Evolutionary conservation across 1,284 basidiomycete species (phyloP).

Genomic region (Malassezia obtusa): DNA sequence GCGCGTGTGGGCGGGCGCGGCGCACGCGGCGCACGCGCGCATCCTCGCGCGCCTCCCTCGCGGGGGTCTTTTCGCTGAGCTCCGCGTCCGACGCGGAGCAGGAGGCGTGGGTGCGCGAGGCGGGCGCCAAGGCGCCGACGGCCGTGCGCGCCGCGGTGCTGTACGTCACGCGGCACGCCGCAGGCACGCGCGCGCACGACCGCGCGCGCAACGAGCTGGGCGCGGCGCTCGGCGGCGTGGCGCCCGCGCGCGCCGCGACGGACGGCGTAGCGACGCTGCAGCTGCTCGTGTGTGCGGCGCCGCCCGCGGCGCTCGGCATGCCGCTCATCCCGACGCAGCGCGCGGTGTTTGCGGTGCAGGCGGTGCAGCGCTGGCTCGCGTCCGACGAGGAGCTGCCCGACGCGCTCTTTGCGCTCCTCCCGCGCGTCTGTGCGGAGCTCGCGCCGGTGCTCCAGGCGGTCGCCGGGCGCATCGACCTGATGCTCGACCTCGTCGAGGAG

Average conservation of each 20-base stretch:
- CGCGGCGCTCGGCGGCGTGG: slow-evolving; percentile 63
- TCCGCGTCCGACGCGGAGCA: slow-evolving; percentile 25
- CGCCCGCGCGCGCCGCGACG: slow-evolving; percentile 57
- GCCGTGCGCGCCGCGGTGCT: slow-evolving; percentile 3
- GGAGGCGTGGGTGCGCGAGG: slow-evolving; percentile 35
- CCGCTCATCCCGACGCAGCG: slow-evolving; percentile 72
- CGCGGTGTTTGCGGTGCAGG: slow-evolving; percentile 78
- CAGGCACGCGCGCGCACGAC: slow-evolving; percentile 57
- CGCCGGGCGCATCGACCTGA: slow-evolving; percentile 77
- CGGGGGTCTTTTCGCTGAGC: slow-evolving; percentile 34
- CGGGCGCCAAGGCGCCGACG: slow-evolving; percentile 17
- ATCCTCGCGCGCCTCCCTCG: slow-evolving; percentile 34
- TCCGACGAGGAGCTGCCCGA: slow-evolving; percentile 62
- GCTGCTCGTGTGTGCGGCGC: slow-evolving; percentile 66
- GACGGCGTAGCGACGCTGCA: slow-evolving; percentile 64
- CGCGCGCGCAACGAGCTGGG: slow-evolving; percentile 83
- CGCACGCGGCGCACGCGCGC: slow-evolving; percentile 17
- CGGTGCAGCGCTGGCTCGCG: slow-evolving; percentile 71
- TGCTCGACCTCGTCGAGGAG: slow-evolving; percentile 79
- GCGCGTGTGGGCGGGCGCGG: not conserved
- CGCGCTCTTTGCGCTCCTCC: slow-evolving; percentile 66
- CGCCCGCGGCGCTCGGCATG: slow-evolving; percentile 65
- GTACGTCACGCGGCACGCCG: slow-evolving; percentile 2
- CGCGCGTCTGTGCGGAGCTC: slow-evolving; percentile 64
- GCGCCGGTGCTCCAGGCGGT: slow-evolving; percentile 81